Percentiles rank a stretch among this genome's conserved stretches.
phyloP scores from a whole-genome alignment of 805 yeast species.

The Lipomyces starkeyi region DNA sequence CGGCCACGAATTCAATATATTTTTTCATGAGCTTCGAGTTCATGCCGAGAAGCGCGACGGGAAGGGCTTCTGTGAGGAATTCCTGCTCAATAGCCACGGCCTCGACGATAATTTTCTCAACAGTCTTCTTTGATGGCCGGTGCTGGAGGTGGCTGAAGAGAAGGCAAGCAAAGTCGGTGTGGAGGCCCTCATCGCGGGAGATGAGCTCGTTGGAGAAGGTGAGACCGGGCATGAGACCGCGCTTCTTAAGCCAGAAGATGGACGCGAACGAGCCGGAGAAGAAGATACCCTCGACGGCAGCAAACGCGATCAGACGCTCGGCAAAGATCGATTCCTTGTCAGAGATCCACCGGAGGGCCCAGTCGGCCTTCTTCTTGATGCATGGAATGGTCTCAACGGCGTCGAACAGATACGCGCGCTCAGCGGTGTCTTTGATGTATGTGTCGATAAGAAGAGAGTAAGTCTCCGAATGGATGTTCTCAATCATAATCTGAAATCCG shows the following conservation, averaged over 20 bases:
- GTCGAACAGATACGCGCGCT: constrained; percentile 86
- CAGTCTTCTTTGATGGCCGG: constrained; percentile 81
- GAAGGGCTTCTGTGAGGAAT: constrained; percentile 93
- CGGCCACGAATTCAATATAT: constrained; percentile 97
- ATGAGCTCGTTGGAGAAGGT: constrained; percentile 97
- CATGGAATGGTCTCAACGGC: constrained; percentile 97
- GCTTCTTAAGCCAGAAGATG: constrained; percentile 97
- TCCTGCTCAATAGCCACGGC: constrained; percentile 95
- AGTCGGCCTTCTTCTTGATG: constrained; percentile 95
- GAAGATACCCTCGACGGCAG: constrained; percentile 98
- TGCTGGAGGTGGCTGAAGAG: constrained; percentile 90
- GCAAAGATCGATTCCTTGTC: constrained; percentile 88
- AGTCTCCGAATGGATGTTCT: constrained; percentile 97
- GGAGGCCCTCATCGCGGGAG: constrained; percentile 98
- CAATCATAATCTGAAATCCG: constrained; percentile 99
- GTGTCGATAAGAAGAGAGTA: constrained; percentile 94
- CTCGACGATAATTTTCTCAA: constrained; percentile 87
- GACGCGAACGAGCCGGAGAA: constrained; percentile 98
- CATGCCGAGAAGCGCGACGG: constrained; percentile 93
- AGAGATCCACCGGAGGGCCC: constrained; percentile 98
- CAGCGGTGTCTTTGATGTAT: constrained; percentile 94
- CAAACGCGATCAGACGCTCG: constrained; percentile 96
- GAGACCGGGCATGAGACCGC: constrained; percentile 98
- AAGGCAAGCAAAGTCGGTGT: constrained; percentile 97
- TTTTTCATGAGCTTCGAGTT: constrained; percentile 93